Evolutionary conservation across 495 filamentous ascomycete genomes (phyloP), one percentile per base, ranked within the genome.

Genomic region (Aspergillus sparsus): DNA sequence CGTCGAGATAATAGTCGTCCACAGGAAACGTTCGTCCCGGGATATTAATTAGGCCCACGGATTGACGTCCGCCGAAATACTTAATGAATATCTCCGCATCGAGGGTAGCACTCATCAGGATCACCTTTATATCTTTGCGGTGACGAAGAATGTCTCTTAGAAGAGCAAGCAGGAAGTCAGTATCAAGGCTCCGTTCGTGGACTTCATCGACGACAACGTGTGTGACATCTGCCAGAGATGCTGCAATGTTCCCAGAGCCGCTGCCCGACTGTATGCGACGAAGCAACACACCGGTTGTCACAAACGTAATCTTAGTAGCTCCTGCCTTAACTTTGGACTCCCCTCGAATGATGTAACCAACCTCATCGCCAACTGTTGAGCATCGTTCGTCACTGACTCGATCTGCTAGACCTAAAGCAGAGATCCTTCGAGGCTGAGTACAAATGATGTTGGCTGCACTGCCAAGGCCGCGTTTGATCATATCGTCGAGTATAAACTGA

Each of bases 201-300:
- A 98, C 95, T 73, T 98, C 94, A 67, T 98, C 94, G 7, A 98
- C 90, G 16, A 98, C 89, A 16, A 98, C 86, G 74, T 98, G 95
- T 57, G 90, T 97, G 52, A 98, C 87, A 72, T 96, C 90, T 9
- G 90, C 87, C 11, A 98, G 71, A 58, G 89, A 89, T 49, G 85
- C 84, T 12, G 90, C 85, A 6, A 96, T 83, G 64, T 93, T 91
- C 10, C 90, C 85, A 34, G 84, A 81, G 39, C 88, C 90, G 32
- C 91, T 90, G 16, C 89, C 90, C 1, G 90, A 94, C 71, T 98
- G 94, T 41, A 98, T 79, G 7, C 91, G 84, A 55, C 95, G 79
- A 13, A 98, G 82, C 41, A 98, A 77, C n/a, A 98, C 93, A 82
- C 94, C 94, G 31, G 94, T 98, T 0, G 94, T 98, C 42, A 97